Conservation (phyloP, 73 alveolate genomes). For the Chromera velia region DNA sequence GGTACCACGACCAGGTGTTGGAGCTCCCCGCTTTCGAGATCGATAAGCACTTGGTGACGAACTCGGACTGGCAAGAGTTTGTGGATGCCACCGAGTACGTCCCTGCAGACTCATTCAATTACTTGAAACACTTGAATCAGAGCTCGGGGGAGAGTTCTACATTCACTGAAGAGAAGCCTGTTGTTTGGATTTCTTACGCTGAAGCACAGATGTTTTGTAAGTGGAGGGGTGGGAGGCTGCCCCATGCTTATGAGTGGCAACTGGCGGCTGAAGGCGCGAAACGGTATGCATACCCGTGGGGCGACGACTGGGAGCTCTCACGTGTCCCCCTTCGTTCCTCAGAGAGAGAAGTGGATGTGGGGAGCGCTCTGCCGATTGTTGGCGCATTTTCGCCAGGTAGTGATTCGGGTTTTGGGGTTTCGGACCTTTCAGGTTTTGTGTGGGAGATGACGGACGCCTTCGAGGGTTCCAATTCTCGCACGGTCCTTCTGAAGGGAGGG, state of each 20-base stretch:
- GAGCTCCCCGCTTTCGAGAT: neutral
- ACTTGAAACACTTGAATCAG: conserved; percentile 22
- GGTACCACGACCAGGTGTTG: neutral
- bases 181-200: neutral
- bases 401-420: conserved; percentile 21
- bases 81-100: too few relatives aligned
- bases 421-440: conserved; percentile 21
- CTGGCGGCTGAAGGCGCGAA: conserved; percentile 30
- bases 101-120: conserved; percentile 23
- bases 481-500: conserved; percentile 30
- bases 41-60: neutral
- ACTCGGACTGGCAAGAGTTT: too few relatives aligned
- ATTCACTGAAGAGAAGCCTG: neutral
- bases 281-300: conserved; percentile 31
- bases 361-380: too few relatives aligned
- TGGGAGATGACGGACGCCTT: conserved; percentile 41
- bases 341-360: too few relatives aligned
- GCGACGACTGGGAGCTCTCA: conserved; percentile 2
- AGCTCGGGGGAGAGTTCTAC: conserved; percentile 8
- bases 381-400: too few relatives aligned
- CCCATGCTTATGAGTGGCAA: conserved; percentile 29
- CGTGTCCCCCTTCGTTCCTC: too few relatives aligned
- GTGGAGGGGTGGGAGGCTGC: neutral
- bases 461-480: conserved; percentile 21
- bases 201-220: neutral